A percentile compares a stretch with the other conserved stretches of the same genome.
Conservation (phyloP, 2,329 filamentous ascomycete species). For the Epicoccum nigrum region DNA sequence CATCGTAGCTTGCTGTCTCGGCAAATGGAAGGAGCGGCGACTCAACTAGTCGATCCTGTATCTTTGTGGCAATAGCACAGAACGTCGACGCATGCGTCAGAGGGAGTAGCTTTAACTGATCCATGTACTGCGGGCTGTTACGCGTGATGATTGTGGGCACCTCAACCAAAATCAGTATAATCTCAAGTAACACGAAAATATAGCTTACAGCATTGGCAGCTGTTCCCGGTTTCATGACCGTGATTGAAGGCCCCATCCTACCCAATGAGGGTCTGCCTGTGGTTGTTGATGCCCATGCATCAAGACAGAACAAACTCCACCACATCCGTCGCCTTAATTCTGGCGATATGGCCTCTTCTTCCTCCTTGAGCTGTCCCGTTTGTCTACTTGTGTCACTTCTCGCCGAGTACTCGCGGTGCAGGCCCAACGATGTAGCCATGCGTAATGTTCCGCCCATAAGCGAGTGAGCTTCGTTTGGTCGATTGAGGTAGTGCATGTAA, state of each 20-base stretch:
- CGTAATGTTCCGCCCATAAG: conserved; percentile 73
- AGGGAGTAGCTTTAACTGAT: conserved; percentile 70
- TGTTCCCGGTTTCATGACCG: conserved; percentile 47
- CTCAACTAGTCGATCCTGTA: conserved; percentile 76
- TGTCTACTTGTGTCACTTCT: conserved; percentile 25
- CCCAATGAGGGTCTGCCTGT: conserved; percentile 51
- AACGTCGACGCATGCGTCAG: conserved; percentile 79
- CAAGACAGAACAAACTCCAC: conserved; percentile 54
- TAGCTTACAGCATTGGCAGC: conserved; percentile 37
- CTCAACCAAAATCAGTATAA: conserved; percentile 17
- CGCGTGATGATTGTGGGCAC: conserved; percentile 35
- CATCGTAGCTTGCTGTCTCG: conserved; percentile 70
- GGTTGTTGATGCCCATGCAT: conserved; percentile 53
- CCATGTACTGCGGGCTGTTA: conserved; percentile 49
- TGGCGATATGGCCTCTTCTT: conserved; percentile 45
- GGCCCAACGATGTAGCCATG: conserved; percentile 75
- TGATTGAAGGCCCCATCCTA: conserved; percentile 48
- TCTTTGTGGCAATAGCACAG: conserved; percentile 77
- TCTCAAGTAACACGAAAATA: neutral
- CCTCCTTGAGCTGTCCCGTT: conserved; percentile 26
- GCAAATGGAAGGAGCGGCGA: conserved; percentile 69
- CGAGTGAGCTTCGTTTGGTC: conserved; percentile 77
- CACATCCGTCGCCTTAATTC: conserved; percentile 51
- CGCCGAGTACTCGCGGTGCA: conserved; percentile 68
- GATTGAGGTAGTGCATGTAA: conserved; percentile 79